phyloP scores from a whole-genome alignment of 768 basidiomycete genomes.

The Chalciporus chontae region DNA sequence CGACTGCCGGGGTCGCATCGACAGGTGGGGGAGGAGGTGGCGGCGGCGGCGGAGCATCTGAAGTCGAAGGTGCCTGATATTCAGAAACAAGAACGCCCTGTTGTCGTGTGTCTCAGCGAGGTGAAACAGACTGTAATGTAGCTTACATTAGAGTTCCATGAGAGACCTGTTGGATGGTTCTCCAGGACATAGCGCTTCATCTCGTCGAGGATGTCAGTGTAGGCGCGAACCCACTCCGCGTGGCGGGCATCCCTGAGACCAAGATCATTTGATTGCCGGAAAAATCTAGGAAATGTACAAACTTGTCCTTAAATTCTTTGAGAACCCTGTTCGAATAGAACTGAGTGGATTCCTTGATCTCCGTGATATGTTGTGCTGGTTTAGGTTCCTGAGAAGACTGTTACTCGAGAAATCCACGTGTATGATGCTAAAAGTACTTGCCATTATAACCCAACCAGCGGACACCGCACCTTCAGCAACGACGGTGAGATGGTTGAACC shows the following conservation, averaged over 20 bases:
- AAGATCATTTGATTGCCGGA: slow-evolving; percentile 3
- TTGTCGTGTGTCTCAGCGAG: neutral
- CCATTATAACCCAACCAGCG: slow-evolving; percentile 86
- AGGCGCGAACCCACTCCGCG: slow-evolving; percentile 82
- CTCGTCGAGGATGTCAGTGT: slow-evolving; percentile 67
- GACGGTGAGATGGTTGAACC: slow-evolving; percentile 75
- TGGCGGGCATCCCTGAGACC: slow-evolving; percentile 76
- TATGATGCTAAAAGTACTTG: slow-evolving; percentile 37
- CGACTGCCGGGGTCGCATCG: slow-evolving; percentile 36
- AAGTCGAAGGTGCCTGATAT: slow-evolving; percentile 39
- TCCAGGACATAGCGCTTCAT: slow-evolving; percentile 81
- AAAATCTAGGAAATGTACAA: slow-evolving; percentile 24
- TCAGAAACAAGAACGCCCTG: slow-evolving; percentile 59
- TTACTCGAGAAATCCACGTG: neutral
- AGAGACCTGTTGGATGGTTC: slow-evolving; percentile 79
- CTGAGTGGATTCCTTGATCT: slow-evolving; percentile 79
- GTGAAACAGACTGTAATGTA: neutral
- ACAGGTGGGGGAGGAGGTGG: slow-evolving; percentile 48
- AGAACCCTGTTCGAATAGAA: slow-evolving; percentile 90
- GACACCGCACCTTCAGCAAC: slow-evolving; percentile 79
- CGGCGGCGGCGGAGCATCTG: slow-evolving; percentile 31
- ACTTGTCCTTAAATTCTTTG: slow-evolving; percentile 94
- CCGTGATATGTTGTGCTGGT: slow-evolving; percentile 75
- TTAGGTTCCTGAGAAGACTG: slow-evolving; percentile 52
- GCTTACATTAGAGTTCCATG: slow-evolving; percentile 83